Evolutionary conservation across 2,329 filamentous ascomycete genomes (phyloP).

Genomic region (Kalmusia sp.): DNA sequence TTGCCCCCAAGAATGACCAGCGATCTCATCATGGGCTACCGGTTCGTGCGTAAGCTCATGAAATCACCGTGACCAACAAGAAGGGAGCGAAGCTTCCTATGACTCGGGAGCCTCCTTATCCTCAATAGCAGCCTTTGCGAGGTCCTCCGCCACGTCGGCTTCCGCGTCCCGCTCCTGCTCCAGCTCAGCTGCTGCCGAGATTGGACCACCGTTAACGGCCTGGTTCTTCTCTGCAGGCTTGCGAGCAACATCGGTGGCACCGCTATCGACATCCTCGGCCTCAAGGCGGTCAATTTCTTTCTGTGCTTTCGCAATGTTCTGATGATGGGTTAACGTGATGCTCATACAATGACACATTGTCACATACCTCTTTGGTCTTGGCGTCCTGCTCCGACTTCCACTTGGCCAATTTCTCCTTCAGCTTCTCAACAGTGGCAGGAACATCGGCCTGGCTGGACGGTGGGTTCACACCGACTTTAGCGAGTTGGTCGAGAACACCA

Average conservation of each 20-base stretch:
- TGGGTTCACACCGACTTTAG: constrained; percentile 82
- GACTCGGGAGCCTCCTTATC: constrained; percentile 49
- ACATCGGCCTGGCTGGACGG: constrained; percentile 88
- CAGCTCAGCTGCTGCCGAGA: constrained; percentile 61
- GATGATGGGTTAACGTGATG: constrained; percentile 19
- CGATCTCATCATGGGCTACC: no score
- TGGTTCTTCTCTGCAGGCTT: constrained; percentile 61
- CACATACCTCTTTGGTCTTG: constrained; percentile 87
- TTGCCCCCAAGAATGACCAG: no score
- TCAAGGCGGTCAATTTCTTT: constrained; percentile 90
- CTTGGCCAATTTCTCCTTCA: constrained; percentile 86
- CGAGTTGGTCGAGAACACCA: constrained; percentile 89
- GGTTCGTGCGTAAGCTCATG: neutral
- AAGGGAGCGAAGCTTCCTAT: constrained; percentile 22
- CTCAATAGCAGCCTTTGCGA: constrained; percentile 67
- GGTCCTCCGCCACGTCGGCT: constrained; percentile 64
- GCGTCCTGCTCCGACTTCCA: constrained; percentile 91
- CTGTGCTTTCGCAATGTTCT: constrained; percentile 98
- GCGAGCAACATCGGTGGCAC: constrained; percentile 60
- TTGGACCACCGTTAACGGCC: constrained; percentile 58
- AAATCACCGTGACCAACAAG: neutral
- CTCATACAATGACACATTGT: neutral
- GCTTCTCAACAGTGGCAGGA: constrained; percentile 80
- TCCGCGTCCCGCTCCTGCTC: constrained; percentile 66
- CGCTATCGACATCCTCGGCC: constrained; percentile 71